Evolutionary conservation across 1,284 basidiomycete species (phyloP), one percentile per base, ranked within the genome.

Genomic region (Irpex sp.): DNA sequence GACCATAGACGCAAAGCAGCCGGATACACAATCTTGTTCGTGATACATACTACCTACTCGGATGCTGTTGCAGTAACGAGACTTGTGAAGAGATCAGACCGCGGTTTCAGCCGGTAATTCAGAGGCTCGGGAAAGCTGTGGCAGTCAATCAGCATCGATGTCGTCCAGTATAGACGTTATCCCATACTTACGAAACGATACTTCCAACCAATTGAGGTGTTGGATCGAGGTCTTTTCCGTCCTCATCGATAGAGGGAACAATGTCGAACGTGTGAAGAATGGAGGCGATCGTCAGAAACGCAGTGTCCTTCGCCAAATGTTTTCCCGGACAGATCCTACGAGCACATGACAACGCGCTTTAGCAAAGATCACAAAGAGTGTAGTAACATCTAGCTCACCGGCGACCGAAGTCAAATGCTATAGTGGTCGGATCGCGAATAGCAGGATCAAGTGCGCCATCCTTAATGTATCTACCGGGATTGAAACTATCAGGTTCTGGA

Each of bases 271-370:
- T 75, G 74, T 77, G 78, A 0, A 77, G 67, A 3, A 80, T 72
- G 2, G 75, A 71, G 0, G 76, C 71, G 17, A 79, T 67, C 63
- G 74, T 75, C 62, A 81, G 77, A 57, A 75, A 77, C 5, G 78
- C 43, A 1, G 76, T 77, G 62, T 78, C 78, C 39, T 67, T 66
- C 0, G 75, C 79, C 19, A 81, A 70, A 61, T 80, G 74, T 71
- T 75, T 73, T 1, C 79, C 78, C 0, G 79, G 78, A 60, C 78
- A 81, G 26, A 80, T 75, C n/a, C 80, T 51, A 17, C 21, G 19
- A 51, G 21, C 21, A 51, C 9, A 9, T 4, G 17, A 26, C 17
- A 51, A 51, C 9, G 3, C 11, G 17, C 9, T 9, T 51, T 9
- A 51, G 50, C 17, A 43, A 43, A 11, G 11, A 19, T 9, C 50